A percentile compares a stretch with the other conserved stretches of the same genome.
These are phyloP conservation scores for Alternaria ventricosa DNA, from an alignment of 2,329 filamentous ascomycete species.

Conservation along the genomic window DNA sequence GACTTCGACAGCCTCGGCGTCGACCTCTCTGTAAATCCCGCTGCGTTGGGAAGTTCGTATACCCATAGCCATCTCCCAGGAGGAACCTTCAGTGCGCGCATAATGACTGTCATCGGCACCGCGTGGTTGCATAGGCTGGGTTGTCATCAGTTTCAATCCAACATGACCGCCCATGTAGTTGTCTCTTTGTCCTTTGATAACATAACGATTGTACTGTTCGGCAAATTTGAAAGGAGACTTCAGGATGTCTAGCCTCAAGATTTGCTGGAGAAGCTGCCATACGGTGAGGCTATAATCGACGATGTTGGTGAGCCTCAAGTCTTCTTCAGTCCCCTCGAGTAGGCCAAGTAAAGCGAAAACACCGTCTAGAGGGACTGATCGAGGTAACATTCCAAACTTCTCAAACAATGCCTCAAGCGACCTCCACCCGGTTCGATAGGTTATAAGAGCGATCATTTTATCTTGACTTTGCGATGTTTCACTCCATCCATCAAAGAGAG, in stretches of 20 bases:
- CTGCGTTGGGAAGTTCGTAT: not conserved
- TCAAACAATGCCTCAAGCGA: not conserved
- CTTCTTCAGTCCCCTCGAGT: not conserved
- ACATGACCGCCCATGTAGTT: not conserved
- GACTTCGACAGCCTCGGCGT: not conserved
- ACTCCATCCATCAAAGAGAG: not conserved
- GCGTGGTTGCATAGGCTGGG: rapidly evolving
- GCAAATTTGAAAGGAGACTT: not conserved
- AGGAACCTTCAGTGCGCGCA: not conserved
- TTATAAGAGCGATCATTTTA: not conserved
- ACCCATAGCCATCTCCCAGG: not conserved
- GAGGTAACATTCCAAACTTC: not conserved
- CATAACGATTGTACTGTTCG: not conserved
- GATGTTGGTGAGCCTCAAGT: not conserved
- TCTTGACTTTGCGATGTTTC: not conserved
- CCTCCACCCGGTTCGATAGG: not conserved
- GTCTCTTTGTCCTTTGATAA: not conserved
- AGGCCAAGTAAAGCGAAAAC: not conserved
- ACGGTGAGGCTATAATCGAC: not conserved
- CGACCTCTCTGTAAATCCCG: not conserved
- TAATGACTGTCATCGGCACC: not conserved
- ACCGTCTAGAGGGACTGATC: not conserved
- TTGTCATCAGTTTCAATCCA: not conserved
- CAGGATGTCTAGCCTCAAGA: not conserved
- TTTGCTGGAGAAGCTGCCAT: not conserved